Percentiles rank a stretch among this genome's conserved stretches.
These are phyloP conservation scores for Alnus rubra DNA, from an alignment of 306 rosid species.

Conservation along the genomic window DNA sequence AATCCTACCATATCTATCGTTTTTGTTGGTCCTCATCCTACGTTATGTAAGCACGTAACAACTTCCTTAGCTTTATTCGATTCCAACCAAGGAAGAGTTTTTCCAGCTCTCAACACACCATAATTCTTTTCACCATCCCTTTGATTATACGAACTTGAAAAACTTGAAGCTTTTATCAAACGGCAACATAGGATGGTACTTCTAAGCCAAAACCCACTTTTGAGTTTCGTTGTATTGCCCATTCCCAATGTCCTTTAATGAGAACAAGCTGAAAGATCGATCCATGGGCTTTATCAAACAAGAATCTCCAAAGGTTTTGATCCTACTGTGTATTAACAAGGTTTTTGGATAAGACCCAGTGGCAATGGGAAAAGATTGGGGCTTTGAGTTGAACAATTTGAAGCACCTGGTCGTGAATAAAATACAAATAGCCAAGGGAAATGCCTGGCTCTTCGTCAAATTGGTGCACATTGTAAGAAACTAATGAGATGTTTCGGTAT, in stretches of 20 bases:
- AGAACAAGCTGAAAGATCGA: constrained; percentile 3
- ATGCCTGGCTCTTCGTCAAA: constrained; percentile 53
- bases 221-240: constrained; percentile 24
- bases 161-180: constrained; percentile 33
- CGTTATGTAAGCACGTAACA: too few species aligned
- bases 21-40: too few species aligned
- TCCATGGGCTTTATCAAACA: constrained; percentile 22
- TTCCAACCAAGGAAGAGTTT: constrained; percentile 71
- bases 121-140: constrained; percentile 19
- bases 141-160: constrained; percentile 35
- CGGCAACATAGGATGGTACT: constrained; percentile 34
- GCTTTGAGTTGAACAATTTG: constrained; percentile 38
- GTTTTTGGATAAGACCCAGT: constrained; percentile 37
- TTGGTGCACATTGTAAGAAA: constrained; percentile 46
- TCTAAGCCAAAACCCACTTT: constrained; percentile 31
- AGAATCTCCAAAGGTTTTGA: constrained; percentile 21
- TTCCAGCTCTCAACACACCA: constrained; percentile 27
- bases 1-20: too few species aligned
- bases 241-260: constrained; percentile 18
- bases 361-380: constrained; percentile 31
- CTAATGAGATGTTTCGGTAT: not conserved
- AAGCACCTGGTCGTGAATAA: constrained; percentile 55
- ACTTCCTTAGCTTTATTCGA: constrained; percentile 32
- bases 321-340: constrained; percentile 34
- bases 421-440: constrained; percentile 57